Base-by-base conservation (phyloP, 441 rosid species). In the Gossypium davidsonii region DNA sequence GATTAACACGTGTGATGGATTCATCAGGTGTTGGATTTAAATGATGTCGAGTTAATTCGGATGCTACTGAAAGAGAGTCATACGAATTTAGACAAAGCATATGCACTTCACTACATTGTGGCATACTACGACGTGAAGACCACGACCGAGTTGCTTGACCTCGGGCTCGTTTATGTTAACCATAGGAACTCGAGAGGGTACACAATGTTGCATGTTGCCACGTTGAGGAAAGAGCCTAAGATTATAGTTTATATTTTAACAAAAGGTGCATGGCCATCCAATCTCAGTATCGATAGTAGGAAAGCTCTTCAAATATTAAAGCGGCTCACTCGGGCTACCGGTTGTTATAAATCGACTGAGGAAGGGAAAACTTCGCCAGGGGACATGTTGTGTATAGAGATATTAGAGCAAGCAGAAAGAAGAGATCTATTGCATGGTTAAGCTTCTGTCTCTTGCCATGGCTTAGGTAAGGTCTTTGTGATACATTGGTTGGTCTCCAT, bases 61-160 rank as follows among this genome's bases (percentile, higher is more conserved):
- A 79, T 90, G 92, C 87, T 94, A 14, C 73, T 92, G 52, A 83
- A 75, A 58, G 97, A 94, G 70, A 88, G 85, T 4, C 83, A 87
- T 48, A 84, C 87, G 21, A 87, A 74, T 73, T 79, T 95, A 31
- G 95, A 95, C 61, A 85, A 83, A 52, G 86, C 98, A 0, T 73
- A 77, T 78, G 97, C 95, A 9, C 97, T 95, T 56, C 97, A 92
- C 59, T 91, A 88, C 70, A 97, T 98, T 9, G 94, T 90, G 15
- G 84, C 96, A 1, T 90, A 90, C 59, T 91, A 94, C 72, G 89
- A 87, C 74, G 79, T 89, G 6, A 92, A 91, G 84, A 87, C 90
- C 2, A 85, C 88, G 3, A 73, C 78, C 0, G 98, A 95, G 74
- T 85, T 95, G 62, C 87, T 95, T 18, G 90, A 88, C 71, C 82